Conservation (phyloP, 2,329 filamentous ascomycete genomes). For the Penicillium expansum region DNA sequence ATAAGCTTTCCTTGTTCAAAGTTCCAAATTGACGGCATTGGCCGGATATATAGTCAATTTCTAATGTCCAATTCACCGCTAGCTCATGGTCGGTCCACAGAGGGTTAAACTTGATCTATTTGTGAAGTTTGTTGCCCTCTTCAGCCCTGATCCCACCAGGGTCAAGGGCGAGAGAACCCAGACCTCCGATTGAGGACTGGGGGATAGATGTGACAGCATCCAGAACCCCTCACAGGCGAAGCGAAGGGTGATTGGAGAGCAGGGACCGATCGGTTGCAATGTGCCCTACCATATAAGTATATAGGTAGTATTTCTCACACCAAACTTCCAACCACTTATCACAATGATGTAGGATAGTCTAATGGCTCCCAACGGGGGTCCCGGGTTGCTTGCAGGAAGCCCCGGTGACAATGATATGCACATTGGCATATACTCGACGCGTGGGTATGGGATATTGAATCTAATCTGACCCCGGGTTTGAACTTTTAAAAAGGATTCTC, state of each 20-base stretch:
- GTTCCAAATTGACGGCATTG: not conserved
- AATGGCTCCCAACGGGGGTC: not conserved
- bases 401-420: not conserved
- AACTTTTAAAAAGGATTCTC: constrained; percentile 11
- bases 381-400: not conserved
- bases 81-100: not conserved
- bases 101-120: not conserved
- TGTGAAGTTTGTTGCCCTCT: not conserved
- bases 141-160: not conserved
- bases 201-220: not conserved
- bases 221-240: not conserved
- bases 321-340: not conserved
- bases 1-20: not conserved
- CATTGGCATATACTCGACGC: not conserved
- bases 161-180: not conserved
- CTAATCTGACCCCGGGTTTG: not conserved
- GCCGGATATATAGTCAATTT: not conserved
- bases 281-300: not conserved
- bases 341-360: not conserved
- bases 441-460: not conserved
- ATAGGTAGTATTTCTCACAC: not conserved
- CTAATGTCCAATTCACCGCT: not conserved
- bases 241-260: not conserved
- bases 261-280: not conserved
- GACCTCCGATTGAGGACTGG: not conserved